A percentile compares a stretch with the other conserved stretches of the same genome.
phyloP scores from a whole-genome alignment of 805 yeast genomes.

The Millerozyma acaciae region DNA sequence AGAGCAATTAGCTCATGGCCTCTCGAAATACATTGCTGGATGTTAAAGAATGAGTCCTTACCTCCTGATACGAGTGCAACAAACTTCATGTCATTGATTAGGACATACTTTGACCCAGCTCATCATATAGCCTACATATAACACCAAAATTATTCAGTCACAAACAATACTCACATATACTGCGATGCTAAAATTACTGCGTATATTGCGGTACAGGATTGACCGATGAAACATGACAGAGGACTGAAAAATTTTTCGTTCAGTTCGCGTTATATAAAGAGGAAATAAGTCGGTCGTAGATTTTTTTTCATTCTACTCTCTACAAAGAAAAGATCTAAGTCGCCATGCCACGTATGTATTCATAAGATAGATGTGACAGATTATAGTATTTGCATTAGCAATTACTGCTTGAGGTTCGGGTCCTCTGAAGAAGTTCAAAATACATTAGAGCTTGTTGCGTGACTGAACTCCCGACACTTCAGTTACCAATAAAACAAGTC shows the following conservation, averaged over 20 bases:
- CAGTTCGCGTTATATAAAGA: no score
- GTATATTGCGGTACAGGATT: neutral
- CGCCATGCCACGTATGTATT: constrained; percentile 65
- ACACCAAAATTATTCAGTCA: constrained; percentile 2
- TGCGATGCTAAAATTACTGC: neutral
- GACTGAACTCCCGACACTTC: constrained; percentile 90
- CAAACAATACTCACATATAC: neutral
- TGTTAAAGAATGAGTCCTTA: constrained; percentile 89
- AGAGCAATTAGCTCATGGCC: constrained; percentile 85
- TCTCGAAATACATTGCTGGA: constrained; percentile 76
- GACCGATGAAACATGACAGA: constrained; percentile 1
- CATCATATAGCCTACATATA: no score
- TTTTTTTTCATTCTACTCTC: constrained; percentile 9
- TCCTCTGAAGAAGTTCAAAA: constrained; percentile 44
- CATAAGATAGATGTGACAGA: neutral
- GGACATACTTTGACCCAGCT: neutral
- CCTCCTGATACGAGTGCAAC: constrained; percentile 94
- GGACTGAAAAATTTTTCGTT: no score
- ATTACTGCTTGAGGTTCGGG: constrained; percentile 58
- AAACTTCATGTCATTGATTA: constrained; percentile 77
- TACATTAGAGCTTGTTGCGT: constrained; percentile 33
- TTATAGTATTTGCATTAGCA: constrained; percentile 5
- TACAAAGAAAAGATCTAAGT: no score
- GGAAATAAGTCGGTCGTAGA: no score
- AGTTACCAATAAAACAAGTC: constrained; percentile 37